Evolutionary conservation across 1,284 basidiomycete genomes (phyloP).

Genomic region (Apiotrichum veenhuisii): DNA sequence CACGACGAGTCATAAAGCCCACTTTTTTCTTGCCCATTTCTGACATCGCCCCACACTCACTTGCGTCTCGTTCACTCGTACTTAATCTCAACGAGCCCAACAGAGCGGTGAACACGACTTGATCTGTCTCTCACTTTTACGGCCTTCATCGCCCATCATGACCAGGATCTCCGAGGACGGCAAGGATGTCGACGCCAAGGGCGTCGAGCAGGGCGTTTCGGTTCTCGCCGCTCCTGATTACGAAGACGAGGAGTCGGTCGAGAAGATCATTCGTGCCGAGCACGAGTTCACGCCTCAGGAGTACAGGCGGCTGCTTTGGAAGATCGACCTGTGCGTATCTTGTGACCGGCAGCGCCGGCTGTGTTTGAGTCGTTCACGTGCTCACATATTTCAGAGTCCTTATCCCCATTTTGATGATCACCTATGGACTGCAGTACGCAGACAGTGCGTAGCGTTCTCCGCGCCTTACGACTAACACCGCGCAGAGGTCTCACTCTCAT

Average conservation of each 20-base stretch:
- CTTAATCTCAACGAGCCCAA: too few relatives aligned
- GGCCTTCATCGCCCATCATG: too few relatives aligned
- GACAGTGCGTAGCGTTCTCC: not conserved
- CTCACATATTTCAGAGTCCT: constrained; percentile 2
- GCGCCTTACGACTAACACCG: not conserved
- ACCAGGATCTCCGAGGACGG: too few relatives aligned
- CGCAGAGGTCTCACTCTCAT: constrained; percentile 1
- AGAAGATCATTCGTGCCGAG: constrained; percentile 15
- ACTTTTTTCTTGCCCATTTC: too few relatives aligned
- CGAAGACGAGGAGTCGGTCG: constrained; percentile 1
- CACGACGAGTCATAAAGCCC: too few relatives aligned
- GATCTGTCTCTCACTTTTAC: too few relatives aligned
- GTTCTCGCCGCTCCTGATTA: not conserved
- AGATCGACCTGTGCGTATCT: constrained; percentile 8
- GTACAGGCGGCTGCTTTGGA: constrained; percentile 14
- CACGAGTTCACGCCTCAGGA: constrained; percentile 11
- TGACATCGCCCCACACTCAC: too few relatives aligned
- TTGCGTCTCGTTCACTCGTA: too few relatives aligned
- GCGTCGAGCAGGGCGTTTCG: not conserved
- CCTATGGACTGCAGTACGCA: constrained; percentile 5
- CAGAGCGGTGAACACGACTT: too few relatives aligned
- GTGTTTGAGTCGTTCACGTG: too few relatives aligned
- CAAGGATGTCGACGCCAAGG: too few relatives aligned
- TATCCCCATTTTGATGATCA: constrained; percentile 14
- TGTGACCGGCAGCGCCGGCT: not conserved